A percentile compares a stretch with the other conserved stretches of the same genome.
Evolutionary conservation across 129 eudicot species (phyloP).

Genomic region (Dittrichia graveolens): DNA sequence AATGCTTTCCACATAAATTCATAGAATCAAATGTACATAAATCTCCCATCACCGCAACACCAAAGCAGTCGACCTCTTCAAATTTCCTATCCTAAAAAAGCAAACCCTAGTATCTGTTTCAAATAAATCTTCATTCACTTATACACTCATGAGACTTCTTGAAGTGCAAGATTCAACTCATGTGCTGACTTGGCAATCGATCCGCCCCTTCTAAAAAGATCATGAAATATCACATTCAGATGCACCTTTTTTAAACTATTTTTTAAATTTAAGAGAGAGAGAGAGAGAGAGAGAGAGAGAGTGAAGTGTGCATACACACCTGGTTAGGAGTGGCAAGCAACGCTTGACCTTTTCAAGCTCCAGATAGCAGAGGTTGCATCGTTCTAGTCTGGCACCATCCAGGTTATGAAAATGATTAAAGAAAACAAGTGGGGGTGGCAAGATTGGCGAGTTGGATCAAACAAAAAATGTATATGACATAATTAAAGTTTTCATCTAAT

Average conservation of each 20-base stretch:
- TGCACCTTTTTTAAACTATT: background rate
- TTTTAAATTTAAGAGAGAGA: no score
- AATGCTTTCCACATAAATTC: slow-evolving; percentile 21
- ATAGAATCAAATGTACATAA: slow-evolving; percentile 40
- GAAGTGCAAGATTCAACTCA: slow-evolving; percentile 86
- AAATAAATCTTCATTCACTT: slow-evolving; percentile 23
- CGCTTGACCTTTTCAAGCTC: slow-evolving; percentile 89
- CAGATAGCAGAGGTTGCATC: slow-evolving; percentile 78
- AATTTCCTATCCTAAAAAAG: slow-evolving; percentile 34
- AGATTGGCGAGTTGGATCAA: no score
- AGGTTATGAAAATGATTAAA: background rate
- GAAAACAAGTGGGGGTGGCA: no score
- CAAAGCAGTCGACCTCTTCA: slow-evolving; percentile 34
- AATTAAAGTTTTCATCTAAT: no score
- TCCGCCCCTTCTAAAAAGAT: slow-evolving; percentile 74
- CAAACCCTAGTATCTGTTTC: slow-evolving; percentile 35
- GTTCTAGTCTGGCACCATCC: slow-evolving; percentile 61
- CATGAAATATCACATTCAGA: slow-evolving; percentile 13
- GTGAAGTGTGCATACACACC: slow-evolving; percentile 45
- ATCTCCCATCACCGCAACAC: slow-evolving; percentile 37
- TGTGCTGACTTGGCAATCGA: slow-evolving; percentile 85
- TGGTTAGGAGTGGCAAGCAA: slow-evolving; percentile 58
- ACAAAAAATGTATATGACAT: no score
- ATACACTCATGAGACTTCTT: slow-evolving; percentile 65
- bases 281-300: no score